These are phyloP conservation scores for Solanum verrucosum DNA, from an alignment of 257 asterid genomes.

Conservation along the genomic window DNA sequence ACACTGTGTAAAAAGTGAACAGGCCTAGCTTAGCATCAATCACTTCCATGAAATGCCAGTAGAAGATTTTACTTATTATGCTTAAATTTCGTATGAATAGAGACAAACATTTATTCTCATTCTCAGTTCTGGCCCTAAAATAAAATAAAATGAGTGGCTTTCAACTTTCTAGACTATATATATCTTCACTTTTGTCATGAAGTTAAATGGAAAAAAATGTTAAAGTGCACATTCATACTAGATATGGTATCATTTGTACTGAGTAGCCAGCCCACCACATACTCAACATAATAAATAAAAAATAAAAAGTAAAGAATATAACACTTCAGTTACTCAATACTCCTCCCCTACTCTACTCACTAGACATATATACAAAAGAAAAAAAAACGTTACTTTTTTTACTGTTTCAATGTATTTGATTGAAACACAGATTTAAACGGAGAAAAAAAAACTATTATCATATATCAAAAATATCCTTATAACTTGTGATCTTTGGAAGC, in stretches of 20 bases:
- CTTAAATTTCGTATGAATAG: not conserved
- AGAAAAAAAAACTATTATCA: not conserved
- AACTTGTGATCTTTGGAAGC: not conserved
- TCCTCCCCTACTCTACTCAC: not conserved
- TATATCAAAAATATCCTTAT: not conserved
- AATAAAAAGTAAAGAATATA: not conserved
- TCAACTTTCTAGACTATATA: not conserved
- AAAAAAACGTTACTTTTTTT: not conserved
- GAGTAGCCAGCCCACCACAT: not conserved
- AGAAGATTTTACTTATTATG: not conserved
- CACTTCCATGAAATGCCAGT: constrained; percentile 37
- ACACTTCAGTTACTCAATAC: not conserved
- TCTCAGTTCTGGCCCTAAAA: not conserved
- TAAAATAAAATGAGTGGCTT: not conserved
- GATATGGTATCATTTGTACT: not conserved
- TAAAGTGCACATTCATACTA: not conserved
- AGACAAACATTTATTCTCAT: constrained; percentile 19
- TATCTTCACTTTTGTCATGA: not conserved
- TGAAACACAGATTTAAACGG: not conserved
- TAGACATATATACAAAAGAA: not conserved
- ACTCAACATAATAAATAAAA: not conserved
- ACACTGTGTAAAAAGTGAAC: not conserved
- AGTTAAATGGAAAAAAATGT: not conserved
- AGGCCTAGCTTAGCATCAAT: constrained; percentile 14
- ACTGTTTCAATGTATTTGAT: not conserved